These are phyloP conservation scores for Poa pratensis DNA, from an alignment of 176 grass and related monocot genomes.

Conservation along the genomic window DNA sequence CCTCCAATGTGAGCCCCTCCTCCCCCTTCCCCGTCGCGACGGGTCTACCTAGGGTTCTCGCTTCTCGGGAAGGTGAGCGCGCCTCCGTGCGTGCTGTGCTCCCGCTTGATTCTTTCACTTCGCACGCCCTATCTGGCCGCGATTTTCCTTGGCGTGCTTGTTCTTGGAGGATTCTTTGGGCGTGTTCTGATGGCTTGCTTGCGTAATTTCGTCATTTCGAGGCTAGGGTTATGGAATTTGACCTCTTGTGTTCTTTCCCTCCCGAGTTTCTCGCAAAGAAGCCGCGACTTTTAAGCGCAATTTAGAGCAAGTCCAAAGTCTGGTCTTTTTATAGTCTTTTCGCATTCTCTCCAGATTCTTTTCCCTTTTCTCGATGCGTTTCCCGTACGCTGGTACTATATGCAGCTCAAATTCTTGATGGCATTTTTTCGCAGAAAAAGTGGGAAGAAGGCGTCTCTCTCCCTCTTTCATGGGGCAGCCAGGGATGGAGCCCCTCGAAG, in stretches of 20 bases:
- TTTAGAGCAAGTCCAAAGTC: constrained; percentile 21
- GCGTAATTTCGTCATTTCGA: not conserved
- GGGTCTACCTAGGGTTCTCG: constrained; percentile 5
- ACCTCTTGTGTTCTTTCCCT: not conserved
- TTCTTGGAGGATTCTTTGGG: constrained; percentile 18
- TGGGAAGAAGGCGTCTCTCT: not conserved
- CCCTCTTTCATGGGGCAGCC: constrained; percentile 45
- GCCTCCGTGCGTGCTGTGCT: not conserved
- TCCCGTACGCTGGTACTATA: not conserved
- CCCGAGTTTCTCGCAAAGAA: not conserved
- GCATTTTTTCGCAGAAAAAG: constrained; percentile 29
- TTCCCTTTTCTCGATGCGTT: constrained; percentile 19
- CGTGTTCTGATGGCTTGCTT: not conserved
- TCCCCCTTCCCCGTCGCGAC: not conserved
- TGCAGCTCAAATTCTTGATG: not conserved
- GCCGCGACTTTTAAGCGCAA: constrained; percentile 24
- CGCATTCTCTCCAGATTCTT: constrained; percentile 35
- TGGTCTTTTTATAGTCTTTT: constrained; percentile 24
- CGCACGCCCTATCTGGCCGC: not conserved
- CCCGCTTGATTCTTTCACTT: not conserved
- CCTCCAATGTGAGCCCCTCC: constrained; percentile 31
- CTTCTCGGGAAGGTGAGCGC: not conserved
- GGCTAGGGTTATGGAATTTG: constrained; percentile 19
- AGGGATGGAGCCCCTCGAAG: constrained; percentile 34
- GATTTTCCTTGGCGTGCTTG: not conserved